Conservation (phyloP, 495 filamentous ascomycete species). For the Geopyxis carbonaria region DNA sequence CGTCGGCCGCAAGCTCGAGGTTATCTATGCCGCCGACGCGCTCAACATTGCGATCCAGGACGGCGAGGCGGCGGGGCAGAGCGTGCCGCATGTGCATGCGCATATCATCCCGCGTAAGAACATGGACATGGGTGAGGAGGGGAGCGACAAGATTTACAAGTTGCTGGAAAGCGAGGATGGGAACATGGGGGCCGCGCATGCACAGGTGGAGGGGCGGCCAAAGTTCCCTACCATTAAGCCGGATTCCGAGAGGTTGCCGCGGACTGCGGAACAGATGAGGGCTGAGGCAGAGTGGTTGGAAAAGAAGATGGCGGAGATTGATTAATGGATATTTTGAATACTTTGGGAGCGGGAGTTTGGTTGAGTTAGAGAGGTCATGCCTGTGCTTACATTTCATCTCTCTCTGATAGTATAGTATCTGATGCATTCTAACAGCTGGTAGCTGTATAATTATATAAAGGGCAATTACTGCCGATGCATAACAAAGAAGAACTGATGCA, state of each 20-base stretch:
- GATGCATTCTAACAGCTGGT: too few species aligned
- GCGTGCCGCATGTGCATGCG: conserved; percentile 76
- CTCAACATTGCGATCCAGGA: conserved; percentile 93
- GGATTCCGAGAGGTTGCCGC: conserved; percentile 49
- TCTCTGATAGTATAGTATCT: too few species aligned
- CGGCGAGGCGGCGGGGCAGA: conserved; percentile 63
- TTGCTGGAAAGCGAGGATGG: conserved; percentile 72
- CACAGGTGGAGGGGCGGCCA: conserved; percentile 29
- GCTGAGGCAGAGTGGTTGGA: conserved; percentile 54
- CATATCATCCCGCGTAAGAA: conserved; percentile 72
- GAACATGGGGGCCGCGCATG: conserved; percentile 50
- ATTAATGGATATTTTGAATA: too few species aligned
- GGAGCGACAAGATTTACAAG: conserved; percentile 51
- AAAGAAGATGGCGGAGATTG: conserved; percentile 32
- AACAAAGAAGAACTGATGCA: too few species aligned
- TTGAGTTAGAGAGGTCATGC: conserved; percentile 10
- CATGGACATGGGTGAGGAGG: conserved; percentile 35
- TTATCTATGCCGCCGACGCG: conserved; percentile 32
- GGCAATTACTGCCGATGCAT: too few species aligned
- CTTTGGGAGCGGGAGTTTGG: conserved; percentile 3
- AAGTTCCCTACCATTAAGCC: conserved; percentile 35
- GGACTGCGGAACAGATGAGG: conserved; percentile 60
- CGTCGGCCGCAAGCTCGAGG: conserved; percentile 30
- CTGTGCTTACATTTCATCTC: too few species aligned
- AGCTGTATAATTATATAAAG: too few species aligned